phyloP scores from a whole-genome alignment of 202 grass and related monocot genomes.

The Miscanthus sacchariflorus region DNA sequence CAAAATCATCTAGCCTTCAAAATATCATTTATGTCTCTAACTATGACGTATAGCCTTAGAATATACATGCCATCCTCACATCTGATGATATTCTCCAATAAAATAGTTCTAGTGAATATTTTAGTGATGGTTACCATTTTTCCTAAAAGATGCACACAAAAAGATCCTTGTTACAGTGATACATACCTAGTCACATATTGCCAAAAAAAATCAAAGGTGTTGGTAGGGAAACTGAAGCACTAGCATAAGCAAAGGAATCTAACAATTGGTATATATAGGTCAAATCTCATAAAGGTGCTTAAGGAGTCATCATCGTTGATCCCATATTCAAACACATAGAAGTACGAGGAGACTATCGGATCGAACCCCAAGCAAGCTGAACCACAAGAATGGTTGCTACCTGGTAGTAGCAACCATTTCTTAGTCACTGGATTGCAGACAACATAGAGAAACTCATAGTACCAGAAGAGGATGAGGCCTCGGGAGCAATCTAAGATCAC shows the following conservation, averaged over 20 bases:
- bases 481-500: too few relatives aligned
- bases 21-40: neutral
- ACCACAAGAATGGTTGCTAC: too few relatives aligned
- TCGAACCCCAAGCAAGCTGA: too few relatives aligned
- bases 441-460: too few relatives aligned
- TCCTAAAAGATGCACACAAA: neutral
- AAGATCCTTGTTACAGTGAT: neutral
- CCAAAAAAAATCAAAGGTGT: neutral
- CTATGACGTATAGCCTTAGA: neutral
- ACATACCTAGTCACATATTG: neutral
- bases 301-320: too few relatives aligned
- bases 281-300: too few relatives aligned
- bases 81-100: neutral
- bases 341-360: too few relatives aligned
- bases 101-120: neutral
- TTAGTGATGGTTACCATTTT: neutral
- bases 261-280: neutral
- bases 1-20: neutral
- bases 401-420: too few relatives aligned
- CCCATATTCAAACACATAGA: too few relatives aligned
- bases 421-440: too few relatives aligned
- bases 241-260: neutral
- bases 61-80: neutral
- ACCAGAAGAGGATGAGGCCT: too few relatives aligned
- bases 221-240: neutral